Evolutionary conservation across 2,329 filamentous ascomycete genomes (phyloP), one percentile per base, ranked within the genome.

Genomic region (Didymella lethalis): DNA sequence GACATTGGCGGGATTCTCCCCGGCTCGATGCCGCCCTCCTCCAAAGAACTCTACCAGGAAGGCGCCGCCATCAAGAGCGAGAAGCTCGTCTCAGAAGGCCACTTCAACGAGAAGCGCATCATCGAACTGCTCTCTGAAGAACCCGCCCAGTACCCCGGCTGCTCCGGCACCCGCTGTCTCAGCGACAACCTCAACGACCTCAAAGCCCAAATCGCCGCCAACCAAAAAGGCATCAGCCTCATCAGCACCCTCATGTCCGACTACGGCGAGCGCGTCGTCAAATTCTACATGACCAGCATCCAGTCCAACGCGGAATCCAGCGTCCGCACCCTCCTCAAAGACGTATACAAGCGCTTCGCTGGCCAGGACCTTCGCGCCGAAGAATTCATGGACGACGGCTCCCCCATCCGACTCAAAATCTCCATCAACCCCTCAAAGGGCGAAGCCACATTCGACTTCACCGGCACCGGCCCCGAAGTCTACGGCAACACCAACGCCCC

Each of bases 381-480:
- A 1, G 92, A 96, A 71, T 92, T 88, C 79, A 95, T 96, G 90
- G 92, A 96, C 67, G 92, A 96, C 67, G 92, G 92, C 26, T 90
- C 86, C 10, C 90, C 91, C 0, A 94, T 96, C 68, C 82, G 85
- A 50, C 83, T 96, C 7, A 89, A 87, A 61, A 84, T 96, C 11
- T 88, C 86, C 1, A 95, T 96, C 63, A 86, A 94, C 69, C 84
- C 85, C 0, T 83, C 87, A 0, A 88, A 90, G 41, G 92, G 91
- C 16, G 89, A 91, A 61, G 92, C 92, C 0, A 79, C 90, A 0
- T 96, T 95, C 70, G 88, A 95, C 76, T 90, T 95, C 74, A 83
- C 81, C 0, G 91, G 91, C 20, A 95, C 91, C 0, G 91, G 91
- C 0, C 87, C 89, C 0, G 90, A 95, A 76, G 89, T 92, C 0